Evolutionary conservation across 352 stramenopile species (phyloP).

Genomic region (Phytophthora gonapodyides): DNA sequence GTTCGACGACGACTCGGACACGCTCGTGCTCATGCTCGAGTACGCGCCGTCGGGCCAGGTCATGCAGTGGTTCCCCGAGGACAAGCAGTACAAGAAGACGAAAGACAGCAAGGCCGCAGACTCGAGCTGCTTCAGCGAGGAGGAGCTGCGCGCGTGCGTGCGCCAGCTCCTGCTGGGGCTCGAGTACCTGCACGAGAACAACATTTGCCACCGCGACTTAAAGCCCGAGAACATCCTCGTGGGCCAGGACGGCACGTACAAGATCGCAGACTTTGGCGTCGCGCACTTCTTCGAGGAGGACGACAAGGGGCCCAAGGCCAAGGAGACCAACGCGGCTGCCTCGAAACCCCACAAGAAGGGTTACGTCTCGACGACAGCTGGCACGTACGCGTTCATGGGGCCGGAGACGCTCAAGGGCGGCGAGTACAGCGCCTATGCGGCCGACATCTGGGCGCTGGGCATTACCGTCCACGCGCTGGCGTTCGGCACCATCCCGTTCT

Average conservation of each 20-base stretch:
- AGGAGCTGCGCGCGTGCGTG: constrained; percentile 63
- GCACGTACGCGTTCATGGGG: constrained; percentile 87
- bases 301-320: constrained; percentile 30
- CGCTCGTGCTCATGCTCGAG: constrained; percentile 85
- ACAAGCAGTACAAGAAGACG: constrained; percentile 55
- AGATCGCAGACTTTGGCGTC: constrained; percentile 88
- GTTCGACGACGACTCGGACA: constrained; percentile 84
- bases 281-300: constrained; percentile 83
- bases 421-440: constrained; percentile 79
- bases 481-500: constrained; percentile 86
- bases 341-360: constrained; percentile 59
- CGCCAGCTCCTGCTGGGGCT: constrained; percentile 77
- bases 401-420: constrained; percentile 82
- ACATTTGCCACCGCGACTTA: constrained; percentile 87
- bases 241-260: constrained; percentile 64
- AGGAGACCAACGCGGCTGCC: constrained; percentile 11
- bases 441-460: constrained; percentile 88
- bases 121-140: constrained; percentile 48
- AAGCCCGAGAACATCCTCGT: constrained; percentile 89
- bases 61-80: constrained; percentile 80
- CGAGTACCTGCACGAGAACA: constrained; percentile 86
- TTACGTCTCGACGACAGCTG: constrained; percentile 77
- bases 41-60: constrained; percentile 82
- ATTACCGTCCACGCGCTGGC: constrained; percentile 83
- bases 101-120: constrained; percentile 17